A percentile compares a stretch with the other conserved stretches of the same genome.
These are phyloP conservation scores for Leonotis leonurus DNA, from an alignment of 257 asterid genomes.

Conservation along the genomic window DNA sequence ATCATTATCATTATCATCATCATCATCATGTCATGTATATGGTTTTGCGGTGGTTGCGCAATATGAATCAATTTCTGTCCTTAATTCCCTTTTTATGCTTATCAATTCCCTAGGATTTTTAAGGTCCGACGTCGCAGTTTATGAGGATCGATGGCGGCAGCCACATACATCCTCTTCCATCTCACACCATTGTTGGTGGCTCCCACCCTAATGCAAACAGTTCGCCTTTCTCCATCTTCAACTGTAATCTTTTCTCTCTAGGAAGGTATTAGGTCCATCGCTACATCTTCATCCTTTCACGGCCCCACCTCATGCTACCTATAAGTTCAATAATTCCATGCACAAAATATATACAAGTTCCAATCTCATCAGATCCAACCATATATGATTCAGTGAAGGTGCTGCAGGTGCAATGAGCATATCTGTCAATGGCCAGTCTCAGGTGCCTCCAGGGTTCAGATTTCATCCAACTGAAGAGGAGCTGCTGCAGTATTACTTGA, in stretches of 20 bases:
- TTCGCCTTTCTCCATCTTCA: constrained; percentile 18
- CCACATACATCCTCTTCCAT: constrained; percentile 8
- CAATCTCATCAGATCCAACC: background rate
- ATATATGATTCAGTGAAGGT: background rate
- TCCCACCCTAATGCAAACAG: constrained; percentile 16
- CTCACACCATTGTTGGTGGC: constrained; percentile 2
- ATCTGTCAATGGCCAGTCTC: constrained; percentile 50
- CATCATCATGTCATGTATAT: background rate
- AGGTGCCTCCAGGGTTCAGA: constrained; percentile 67
- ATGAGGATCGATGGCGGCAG: constrained; percentile 31
- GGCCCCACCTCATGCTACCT: constrained; percentile 18
- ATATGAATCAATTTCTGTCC: background rate
- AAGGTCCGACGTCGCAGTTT: constrained; percentile 46
- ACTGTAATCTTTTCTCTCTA: background rate
- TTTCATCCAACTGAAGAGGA: constrained; percentile 75
- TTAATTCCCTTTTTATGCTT: background rate
- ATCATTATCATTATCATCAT: constrained; percentile 25
- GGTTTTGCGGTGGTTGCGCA: constrained; percentile 37
- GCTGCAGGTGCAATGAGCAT: constrained; percentile 52
- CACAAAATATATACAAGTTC: background rate
- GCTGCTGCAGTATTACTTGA: constrained; percentile 52
- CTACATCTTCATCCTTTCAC: constrained; percentile 4
- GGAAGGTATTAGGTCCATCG: background rate
- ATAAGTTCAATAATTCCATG: constrained; percentile 18
- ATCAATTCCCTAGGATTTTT: constrained; percentile 17